Conservation (phyloP, 345 rosid species). For the Eucalyptus paniculata region DNA sequence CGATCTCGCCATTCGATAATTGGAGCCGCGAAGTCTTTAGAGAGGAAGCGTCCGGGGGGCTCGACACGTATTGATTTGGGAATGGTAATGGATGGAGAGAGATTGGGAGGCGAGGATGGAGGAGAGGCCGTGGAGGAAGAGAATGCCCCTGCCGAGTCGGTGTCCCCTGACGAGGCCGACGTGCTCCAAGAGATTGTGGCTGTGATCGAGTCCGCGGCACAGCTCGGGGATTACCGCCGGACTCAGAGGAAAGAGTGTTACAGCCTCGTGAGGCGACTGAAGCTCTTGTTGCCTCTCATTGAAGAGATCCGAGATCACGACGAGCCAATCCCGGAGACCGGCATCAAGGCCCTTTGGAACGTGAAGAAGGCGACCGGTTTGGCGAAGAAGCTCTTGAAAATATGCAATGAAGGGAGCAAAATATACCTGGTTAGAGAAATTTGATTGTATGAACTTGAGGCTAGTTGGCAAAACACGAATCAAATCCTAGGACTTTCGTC, state of each 20-base stretch:
- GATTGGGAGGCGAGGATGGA: conserved; percentile 2
- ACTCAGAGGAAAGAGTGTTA: conserved; percentile 53
- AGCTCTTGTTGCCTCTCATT: conserved; percentile 47
- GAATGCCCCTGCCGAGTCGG: background rate
- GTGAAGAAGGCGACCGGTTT: conserved; percentile 32
- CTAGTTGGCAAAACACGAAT: background rate
- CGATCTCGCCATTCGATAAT: background rate
- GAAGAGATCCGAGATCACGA: conserved; percentile 40
- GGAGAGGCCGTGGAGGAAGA: conserved; percentile 7
- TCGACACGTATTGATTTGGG: background rate
- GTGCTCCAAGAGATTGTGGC: conserved; percentile 22
- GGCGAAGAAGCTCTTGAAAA: conserved; percentile 32
- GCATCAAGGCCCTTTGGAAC: conserved; percentile 3
- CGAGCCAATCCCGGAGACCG: conserved; percentile 3
- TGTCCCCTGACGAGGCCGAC: background rate
- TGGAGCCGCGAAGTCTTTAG: background rate
- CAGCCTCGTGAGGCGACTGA: conserved; percentile 49
- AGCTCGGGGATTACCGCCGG: conserved; percentile 31
- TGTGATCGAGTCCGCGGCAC: conserved; percentile 30
- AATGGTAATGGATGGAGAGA: conserved; percentile 20
- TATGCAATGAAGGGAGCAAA: conserved; percentile 76
- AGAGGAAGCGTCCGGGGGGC: background rate
- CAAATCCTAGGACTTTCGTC: background rate
- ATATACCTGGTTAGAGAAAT: conserved; percentile 34
- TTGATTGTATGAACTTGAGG: background rate